phyloP scores from a whole-genome alignment of 2,329 filamentous ascomycete species.

The Aureobasidium sp. region DNA sequence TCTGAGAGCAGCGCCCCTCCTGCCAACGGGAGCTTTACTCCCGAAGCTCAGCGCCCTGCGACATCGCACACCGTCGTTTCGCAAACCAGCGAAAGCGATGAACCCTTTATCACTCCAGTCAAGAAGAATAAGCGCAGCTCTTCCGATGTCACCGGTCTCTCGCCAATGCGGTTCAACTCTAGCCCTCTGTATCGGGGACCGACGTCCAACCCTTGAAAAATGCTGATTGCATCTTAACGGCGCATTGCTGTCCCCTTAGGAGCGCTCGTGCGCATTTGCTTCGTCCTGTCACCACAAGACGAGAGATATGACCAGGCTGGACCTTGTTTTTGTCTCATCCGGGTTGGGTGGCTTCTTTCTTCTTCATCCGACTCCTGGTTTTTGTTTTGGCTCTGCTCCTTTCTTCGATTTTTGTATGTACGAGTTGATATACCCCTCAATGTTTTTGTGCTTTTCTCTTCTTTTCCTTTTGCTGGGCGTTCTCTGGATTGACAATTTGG shows the following conservation, averaged over 20 bases:
- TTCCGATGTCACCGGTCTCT: conserved; percentile 12
- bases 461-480: not conserved
- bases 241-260: not conserved
- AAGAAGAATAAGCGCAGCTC: conserved; percentile 14
- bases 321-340: not conserved
- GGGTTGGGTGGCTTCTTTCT: not conserved
- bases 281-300: not conserved
- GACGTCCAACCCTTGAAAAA: not conserved
- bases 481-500: not conserved
- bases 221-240: not conserved
- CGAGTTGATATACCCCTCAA: conserved; percentile 14
- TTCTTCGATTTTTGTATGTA: conserved; percentile 11
- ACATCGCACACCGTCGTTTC: conserved; percentile 17
- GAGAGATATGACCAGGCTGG: not conserved
- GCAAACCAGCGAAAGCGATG: conserved; percentile 15
- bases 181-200: conserved; percentile 6
- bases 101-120: conserved; percentile 9
- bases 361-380: not conserved
- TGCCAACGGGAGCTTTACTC: conserved; percentile 23
- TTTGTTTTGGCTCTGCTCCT: not conserved
- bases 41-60: conserved; percentile 16
- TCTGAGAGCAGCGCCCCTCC: conserved; percentile 57
- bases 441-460: conserved; percentile 3
- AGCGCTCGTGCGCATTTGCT: not conserved
- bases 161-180: conserved; percentile 11